These are phyloP conservation scores for Penicillium corylophilum DNA, from an alignment of 2,329 filamentous ascomycete genomes.

Conservation along the genomic window DNA sequence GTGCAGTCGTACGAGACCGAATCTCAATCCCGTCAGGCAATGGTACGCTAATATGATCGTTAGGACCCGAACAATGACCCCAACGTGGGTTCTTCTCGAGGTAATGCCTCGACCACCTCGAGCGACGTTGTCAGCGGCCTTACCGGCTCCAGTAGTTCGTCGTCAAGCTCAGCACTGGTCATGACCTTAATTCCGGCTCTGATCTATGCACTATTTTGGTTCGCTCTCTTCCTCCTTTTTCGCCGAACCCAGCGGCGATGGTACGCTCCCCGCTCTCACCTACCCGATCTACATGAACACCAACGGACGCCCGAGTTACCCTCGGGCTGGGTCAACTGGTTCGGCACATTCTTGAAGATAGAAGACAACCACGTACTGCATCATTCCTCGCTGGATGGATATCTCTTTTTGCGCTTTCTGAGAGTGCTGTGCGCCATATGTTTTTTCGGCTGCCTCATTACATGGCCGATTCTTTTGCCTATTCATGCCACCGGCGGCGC, in stretches of 20 bases:
- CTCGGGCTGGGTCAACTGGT: slow-evolving; percentile 54
- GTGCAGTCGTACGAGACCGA: slow-evolving; percentile 11
- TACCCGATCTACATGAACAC: slow-evolving; percentile 44
- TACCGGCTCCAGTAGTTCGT: slow-evolving; percentile 46
- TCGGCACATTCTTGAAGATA: slow-evolving; percentile 53
- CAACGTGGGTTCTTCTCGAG: slow-evolving; percentile 43
- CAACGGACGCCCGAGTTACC: slow-evolving; percentile 51
- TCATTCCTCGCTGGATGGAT: slow-evolving; percentile 87
- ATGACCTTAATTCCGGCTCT: slow-evolving; percentile 51
- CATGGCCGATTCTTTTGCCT: slow-evolving; percentile 86
- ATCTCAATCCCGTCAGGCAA: neutral
- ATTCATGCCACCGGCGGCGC: slow-evolving; percentile 81
- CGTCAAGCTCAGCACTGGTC: slow-evolving; percentile 52
- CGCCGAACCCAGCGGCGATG: slow-evolving; percentile 47
- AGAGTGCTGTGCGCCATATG: slow-evolving; percentile 75
- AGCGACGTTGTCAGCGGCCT: slow-evolving; percentile 31
- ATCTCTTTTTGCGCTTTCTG: slow-evolving; percentile 85
- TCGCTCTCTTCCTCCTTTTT: slow-evolving; percentile 48
- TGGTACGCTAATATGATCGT: neutral
- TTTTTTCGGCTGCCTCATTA: slow-evolving; percentile 76
- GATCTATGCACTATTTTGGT: slow-evolving; percentile 45
- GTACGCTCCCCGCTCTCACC: slow-evolving; percentile 45
- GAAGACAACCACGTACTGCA: slow-evolving; percentile 80
- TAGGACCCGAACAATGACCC: slow-evolving; percentile 42
- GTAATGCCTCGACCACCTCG: slow-evolving; percentile 37